Conservation (phyloP, 805 yeast genomes). For the Cyberlindnera bimundalis region DNA sequence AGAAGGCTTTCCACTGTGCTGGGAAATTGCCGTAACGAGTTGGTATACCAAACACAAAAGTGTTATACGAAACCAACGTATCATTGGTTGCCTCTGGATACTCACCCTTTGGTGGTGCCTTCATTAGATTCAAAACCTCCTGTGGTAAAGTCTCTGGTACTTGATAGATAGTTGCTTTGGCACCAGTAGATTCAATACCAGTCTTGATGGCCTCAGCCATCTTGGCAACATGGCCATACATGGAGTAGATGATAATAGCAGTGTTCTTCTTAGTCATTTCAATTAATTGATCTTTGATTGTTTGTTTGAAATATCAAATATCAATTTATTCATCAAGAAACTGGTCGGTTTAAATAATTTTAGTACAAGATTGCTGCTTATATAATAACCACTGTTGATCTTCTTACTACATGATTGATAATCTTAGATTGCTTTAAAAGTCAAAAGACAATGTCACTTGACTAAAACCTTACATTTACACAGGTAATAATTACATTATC, state of each 20-base stretch:
- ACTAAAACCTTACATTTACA: too few relatives aligned
- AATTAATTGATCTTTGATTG: too few relatives aligned
- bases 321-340: too few relatives aligned
- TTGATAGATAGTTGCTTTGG: conserved; percentile 68
- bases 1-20: conserved; percentile 71
- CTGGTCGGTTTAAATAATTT: too few relatives aligned
- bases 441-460: too few relatives aligned
- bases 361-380: too few relatives aligned
- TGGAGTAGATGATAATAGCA: conserved; percentile 60
- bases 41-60: conserved; percentile 74
- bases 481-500: too few relatives aligned
- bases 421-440: too few relatives aligned
- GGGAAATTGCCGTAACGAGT: conserved; percentile 77
- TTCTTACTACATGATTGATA: too few relatives aligned
- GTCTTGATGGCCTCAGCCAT: conserved; percentile 66
- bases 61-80: conserved; percentile 62
- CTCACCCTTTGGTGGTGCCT: conserved; percentile 60
- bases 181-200: conserved; percentile 71
- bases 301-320: too few relatives aligned
- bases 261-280: conserved; percentile 67
- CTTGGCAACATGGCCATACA: conserved; percentile 72
- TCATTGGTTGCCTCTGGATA: conserved; percentile 57
- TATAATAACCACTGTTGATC: too few relatives aligned
- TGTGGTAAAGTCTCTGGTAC: conserved; percentile 72
- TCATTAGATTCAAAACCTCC: conserved; percentile 57